Conservation (phyloP, 2,329 filamentous ascomycete genomes). For the Colletotrichum tropicicola region DNA sequence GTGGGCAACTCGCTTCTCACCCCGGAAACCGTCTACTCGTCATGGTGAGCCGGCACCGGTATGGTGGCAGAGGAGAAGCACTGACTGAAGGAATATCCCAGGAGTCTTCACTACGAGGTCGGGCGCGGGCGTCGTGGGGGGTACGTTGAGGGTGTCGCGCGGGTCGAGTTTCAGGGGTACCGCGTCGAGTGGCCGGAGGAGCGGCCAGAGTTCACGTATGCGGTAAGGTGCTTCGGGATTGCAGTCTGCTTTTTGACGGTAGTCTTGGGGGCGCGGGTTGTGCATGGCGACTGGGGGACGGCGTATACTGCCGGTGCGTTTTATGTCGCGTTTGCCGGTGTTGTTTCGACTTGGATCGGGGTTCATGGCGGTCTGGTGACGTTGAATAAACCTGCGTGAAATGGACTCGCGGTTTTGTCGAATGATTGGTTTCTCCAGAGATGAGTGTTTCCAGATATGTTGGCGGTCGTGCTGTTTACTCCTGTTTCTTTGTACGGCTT, state of each 20-base stretch:
- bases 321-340: conserved; percentile 1
- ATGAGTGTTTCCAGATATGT: too few species aligned
- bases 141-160: background rate
- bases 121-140: background rate
- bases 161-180: background rate
- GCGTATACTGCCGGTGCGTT: conserved; percentile 11
- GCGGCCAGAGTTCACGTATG: fast-evolving
- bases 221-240: background rate
- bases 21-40: background rate
- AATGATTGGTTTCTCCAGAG: too few species aligned
- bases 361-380: too few species aligned
- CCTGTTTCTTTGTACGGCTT: conserved; percentile 39
- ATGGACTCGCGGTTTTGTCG: too few species aligned
- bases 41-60: background rate
- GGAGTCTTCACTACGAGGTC: background rate
- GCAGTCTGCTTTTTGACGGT: background rate
- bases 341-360: background rate
- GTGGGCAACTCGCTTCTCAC: background rate
- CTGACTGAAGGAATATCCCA: background rate
- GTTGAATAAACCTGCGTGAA: too few species aligned
- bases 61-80: background rate
- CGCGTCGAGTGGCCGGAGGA: background rate
- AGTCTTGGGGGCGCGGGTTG: background rate
- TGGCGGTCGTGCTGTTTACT: too few species aligned
- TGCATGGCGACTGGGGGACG: background rate